phyloP scores from a whole-genome alignment of 352 stramenopile species.

The Phytophthora sp. region DNA sequence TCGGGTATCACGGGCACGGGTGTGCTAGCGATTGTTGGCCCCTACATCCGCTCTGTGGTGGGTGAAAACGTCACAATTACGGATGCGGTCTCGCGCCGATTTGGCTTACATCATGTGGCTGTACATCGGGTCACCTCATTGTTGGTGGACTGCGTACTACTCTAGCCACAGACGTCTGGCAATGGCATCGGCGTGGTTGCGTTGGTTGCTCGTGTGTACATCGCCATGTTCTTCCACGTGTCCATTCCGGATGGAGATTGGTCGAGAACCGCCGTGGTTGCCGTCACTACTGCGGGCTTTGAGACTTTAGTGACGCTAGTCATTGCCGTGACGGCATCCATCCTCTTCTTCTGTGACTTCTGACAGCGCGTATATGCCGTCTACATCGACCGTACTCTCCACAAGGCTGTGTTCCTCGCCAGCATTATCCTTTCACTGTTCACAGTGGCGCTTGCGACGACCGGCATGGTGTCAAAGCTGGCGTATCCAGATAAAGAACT shows the following conservation, averaged over 20 bases:
- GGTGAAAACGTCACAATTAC: conserved; percentile 78
- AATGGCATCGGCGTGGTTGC: conserved; percentile 67
- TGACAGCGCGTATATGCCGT: conserved; percentile 79
- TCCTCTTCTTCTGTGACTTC: conserved; percentile 82
- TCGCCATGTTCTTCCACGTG: conserved; percentile 68
- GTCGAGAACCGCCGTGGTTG: conserved; percentile 55
- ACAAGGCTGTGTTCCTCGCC: conserved; percentile 48
- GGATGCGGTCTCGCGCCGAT: conserved; percentile 63
- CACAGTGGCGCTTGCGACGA: conserved; percentile 66
- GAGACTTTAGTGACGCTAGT: conserved; percentile 75
- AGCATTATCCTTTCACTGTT: conserved; percentile 68
- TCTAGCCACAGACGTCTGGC: conserved; percentile 77
- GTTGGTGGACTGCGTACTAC: conserved; percentile 78
- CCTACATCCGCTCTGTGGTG: conserved; percentile 59
- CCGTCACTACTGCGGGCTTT: conserved; percentile 68
- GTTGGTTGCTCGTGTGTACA: conserved; percentile 61
- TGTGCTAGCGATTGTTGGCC: conserved; percentile 58
- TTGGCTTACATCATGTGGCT: conserved; percentile 74
- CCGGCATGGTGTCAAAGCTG: conserved; percentile 73
- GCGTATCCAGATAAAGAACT: conserved; percentile 60
- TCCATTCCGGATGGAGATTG: conserved; percentile 57
- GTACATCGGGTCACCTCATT: no score
- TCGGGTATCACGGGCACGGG: conserved; percentile 61
- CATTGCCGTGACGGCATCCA: conserved; percentile 68
- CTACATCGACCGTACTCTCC: conserved; percentile 61